Evolutionary conservation across 257 asterid genomes (phyloP).

Genomic region (Euphrasia confusa): DNA sequence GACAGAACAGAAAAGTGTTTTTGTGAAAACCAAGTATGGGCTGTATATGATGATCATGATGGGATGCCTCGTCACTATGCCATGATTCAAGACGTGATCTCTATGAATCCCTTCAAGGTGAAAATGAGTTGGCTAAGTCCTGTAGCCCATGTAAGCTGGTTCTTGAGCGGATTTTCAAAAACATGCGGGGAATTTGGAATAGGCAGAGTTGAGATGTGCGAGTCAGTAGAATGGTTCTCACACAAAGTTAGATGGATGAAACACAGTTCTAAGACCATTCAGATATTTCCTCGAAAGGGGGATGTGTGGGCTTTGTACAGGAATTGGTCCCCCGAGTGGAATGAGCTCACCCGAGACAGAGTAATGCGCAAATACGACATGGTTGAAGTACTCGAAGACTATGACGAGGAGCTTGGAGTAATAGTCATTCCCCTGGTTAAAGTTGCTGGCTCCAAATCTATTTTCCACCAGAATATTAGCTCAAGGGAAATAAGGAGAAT

Average conservation of each 20-base stretch:
- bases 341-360: constrained; percentile 54
- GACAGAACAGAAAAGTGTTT: constrained; percentile 43
- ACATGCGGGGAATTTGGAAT: constrained; percentile 53
- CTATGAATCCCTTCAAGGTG: constrained; percentile 54
- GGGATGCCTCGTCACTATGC: constrained; percentile 75
- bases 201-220: constrained; percentile 36
- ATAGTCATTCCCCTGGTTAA: constrained; percentile 55
- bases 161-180: constrained; percentile 39
- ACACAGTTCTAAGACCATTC: constrained; percentile 35
- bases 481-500: constrained; percentile 49
- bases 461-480: constrained; percentile 52
- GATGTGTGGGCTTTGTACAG: constrained; percentile 78
- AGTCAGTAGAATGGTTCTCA: constrained; percentile 48
- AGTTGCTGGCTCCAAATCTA: constrained; percentile 56
- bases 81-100: constrained; percentile 50
- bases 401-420: constrained; percentile 54
- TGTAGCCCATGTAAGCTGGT: constrained; percentile 36
- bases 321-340: constrained; percentile 72
- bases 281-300: constrained; percentile 55
- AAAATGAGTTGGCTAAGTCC: constrained; percentile 55
- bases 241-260: constrained; percentile 47
- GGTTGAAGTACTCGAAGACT: constrained; percentile 57
- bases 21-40: constrained; percentile 62
- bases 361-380: constrained; percentile 48
- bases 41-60: constrained; percentile 61